Percentiles rank a stretch among this genome's conserved stretches.
These are phyloP conservation scores for Stephania cephalantha DNA, from an alignment of 164 flowering plant species.

Conservation along the genomic window DNA sequence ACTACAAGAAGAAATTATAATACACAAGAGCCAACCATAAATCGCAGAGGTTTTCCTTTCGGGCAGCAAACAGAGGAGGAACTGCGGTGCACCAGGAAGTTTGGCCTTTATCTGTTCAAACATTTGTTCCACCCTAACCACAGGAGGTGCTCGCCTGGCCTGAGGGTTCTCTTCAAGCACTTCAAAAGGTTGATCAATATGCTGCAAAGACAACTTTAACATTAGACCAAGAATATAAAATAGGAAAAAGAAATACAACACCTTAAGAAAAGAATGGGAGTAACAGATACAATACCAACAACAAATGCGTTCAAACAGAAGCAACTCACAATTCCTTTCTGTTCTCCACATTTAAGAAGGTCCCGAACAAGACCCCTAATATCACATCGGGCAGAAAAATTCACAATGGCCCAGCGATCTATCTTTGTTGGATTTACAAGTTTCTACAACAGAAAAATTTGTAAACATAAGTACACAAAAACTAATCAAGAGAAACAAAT, in stretches of 20 bases:
- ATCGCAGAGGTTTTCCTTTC: constrained; percentile 59
- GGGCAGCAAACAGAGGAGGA: constrained; percentile 54
- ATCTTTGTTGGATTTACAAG: constrained; percentile 53
- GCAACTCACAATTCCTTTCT: constrained; percentile 45
- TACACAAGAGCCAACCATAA: constrained; percentile 36
- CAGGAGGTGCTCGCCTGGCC: constrained; percentile 35
- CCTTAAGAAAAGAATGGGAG: too few relatives aligned
- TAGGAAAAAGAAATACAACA: neutral
- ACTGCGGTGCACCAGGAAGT: constrained; percentile 49
- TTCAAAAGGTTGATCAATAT: constrained; percentile 35
- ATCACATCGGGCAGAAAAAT: constrained; percentile 86
- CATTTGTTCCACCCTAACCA: constrained; percentile 57
- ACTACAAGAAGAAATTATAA: neutral
- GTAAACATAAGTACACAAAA: neutral
- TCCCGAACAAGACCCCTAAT: constrained; percentile 32
- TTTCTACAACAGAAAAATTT: constrained; percentile 34
- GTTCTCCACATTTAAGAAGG: constrained; percentile 41
- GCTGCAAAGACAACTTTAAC: constrained; percentile 18
- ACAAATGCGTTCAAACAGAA: neutral
- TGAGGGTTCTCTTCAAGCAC: constrained; percentile 45
- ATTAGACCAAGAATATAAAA: neutral
- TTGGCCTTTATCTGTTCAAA: constrained; percentile 39
- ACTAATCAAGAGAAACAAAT: neutral
- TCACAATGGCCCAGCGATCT: constrained; percentile 75
- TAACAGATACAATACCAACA: neutral